A percentile compares a stretch with the other conserved stretches of the same genome.
These are phyloP conservation scores for Fusarium sp. DNA, from an alignment of 2,329 filamentous ascomycete species.

Conservation along the genomic window DNA sequence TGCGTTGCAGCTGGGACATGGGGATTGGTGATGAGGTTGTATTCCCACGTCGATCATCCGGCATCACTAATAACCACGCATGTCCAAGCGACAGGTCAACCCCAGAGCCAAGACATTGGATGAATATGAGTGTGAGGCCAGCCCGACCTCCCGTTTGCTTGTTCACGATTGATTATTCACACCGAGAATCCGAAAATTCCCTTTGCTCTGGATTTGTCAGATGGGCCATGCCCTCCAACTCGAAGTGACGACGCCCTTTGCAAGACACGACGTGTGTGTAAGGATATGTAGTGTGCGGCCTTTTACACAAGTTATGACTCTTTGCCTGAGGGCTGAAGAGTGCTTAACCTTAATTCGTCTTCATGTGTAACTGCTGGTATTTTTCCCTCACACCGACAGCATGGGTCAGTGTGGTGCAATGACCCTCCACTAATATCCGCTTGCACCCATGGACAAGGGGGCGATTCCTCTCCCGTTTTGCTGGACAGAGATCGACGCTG, in stretches of 20 bases:
- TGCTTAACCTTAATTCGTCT: slow-evolving; percentile 8
- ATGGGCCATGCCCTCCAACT: slow-evolving; percentile 6
- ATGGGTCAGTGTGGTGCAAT: slow-evolving; percentile 14
- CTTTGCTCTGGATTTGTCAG: slow-evolving; percentile 21
- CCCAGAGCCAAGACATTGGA: not conserved
- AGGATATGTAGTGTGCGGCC: slow-evolving; percentile 18
- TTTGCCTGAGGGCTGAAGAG: slow-evolving; percentile 5
- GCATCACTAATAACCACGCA: slow-evolving; percentile 6
- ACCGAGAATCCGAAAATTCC: slow-evolving; percentile 24
- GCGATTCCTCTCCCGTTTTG: not conserved
- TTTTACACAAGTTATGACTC: slow-evolving; percentile 25
- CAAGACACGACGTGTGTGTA: slow-evolving; percentile 31
- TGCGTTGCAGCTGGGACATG: not conserved
- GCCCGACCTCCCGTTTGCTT: not conserved
- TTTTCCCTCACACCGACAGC: slow-evolving; percentile 14
- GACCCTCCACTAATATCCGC: slow-evolving; percentile 6
- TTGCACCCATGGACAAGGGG: too few species aligned
- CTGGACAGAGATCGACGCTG: not conserved
- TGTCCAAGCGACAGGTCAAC: slow-evolving; percentile 2
- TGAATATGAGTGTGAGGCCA: not conserved
- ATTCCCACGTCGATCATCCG: slow-evolving; percentile 31
- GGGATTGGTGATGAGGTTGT: slow-evolving; percentile 19
- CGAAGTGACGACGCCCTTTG: slow-evolving; percentile 37
- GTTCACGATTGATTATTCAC: slow-evolving; percentile 25
- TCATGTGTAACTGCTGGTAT: not conserved